Base-by-base conservation (phyloP, 352 stramenopile genomes). In the Globisporangium uncinulatum region DNA sequence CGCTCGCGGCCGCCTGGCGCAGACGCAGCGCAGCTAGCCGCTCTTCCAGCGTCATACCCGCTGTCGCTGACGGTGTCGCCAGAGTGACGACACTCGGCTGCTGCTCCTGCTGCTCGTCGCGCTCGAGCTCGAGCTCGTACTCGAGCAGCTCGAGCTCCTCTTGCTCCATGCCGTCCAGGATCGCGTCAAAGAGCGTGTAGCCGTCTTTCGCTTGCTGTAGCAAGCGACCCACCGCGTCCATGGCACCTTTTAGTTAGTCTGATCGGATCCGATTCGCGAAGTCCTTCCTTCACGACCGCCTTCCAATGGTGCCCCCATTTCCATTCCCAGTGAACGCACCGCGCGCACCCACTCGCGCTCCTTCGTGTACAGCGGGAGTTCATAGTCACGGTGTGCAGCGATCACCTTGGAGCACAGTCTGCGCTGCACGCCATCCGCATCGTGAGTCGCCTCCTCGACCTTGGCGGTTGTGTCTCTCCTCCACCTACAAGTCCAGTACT, bases 381-480 rank as follows among this genome's bases (percentile, higher is more conserved):
- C 61, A 59, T 88, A 91, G 57, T 91, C 79, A 1, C 63, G 60
- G 45, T 93, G 83, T 9, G 65, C 58, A 5, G 80, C 69, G 34
- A 90, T 87, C 17, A 88, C 73, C 49, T 88, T 82, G 20, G 80
- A 87, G 55, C 76, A 91, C 11, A 91, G 53, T 58, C 83, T 93
- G 56, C 20, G 21, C 36, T 53, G 44, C 51, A 57, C 11, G 4
- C 29, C 14, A 29, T 7, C 9, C 0, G 17, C 17, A 54, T 29
- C 24, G 24, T 29, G 24, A 29, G 42, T 19, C 3, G 4, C 6
- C 41, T 21, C 6, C 17, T 21, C 14, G 15, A 7, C 15, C 17
- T 21, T 29, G 24, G 24, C 24, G 24, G 24, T 29, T 29, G 24
- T 29, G 24, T 29, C 24, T 29, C 24, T 29, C 24, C 15, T 46